These are phyloP conservation scores for Fusarium chaquense DNA, from an alignment of 2,329 filamentous ascomycete genomes.

Conservation along the genomic window DNA sequence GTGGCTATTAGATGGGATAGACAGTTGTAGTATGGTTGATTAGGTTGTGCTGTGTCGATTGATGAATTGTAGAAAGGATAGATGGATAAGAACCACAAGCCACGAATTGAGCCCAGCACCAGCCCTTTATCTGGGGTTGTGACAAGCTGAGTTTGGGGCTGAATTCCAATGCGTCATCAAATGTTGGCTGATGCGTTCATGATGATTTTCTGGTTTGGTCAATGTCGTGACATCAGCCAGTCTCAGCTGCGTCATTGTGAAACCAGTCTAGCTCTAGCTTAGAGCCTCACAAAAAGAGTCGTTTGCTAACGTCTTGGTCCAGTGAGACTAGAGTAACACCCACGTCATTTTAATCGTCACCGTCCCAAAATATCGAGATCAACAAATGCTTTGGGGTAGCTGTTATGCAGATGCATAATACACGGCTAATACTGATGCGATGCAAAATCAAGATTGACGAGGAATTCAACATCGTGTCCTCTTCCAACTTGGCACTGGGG, in stretches of 20 bases:
- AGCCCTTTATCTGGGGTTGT: constrained; percentile 20
- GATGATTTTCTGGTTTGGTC: constrained; percentile 10
- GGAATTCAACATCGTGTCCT: constrained; percentile 11
- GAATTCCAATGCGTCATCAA: constrained; percentile 27
- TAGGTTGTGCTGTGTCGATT: not conserved
- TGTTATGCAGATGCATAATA: not conserved
- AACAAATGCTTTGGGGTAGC: not conserved
- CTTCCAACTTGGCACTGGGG: not conserved
- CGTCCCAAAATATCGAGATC: constrained; percentile 22
- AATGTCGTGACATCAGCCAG: constrained; percentile 25
- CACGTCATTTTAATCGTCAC: constrained; percentile 33
- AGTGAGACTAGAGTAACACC: constrained; percentile 2
- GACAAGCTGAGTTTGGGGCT: not conserved
- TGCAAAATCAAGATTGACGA: constrained; percentile 13
- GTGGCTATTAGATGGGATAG: not conserved
- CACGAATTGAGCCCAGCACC: constrained; percentile 7
- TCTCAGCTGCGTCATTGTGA: constrained; percentile 14
- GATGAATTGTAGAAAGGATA: not conserved
- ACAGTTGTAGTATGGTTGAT: not conserved
- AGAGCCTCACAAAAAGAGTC: not conserved
- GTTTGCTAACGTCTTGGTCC: not conserved
- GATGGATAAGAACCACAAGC: constrained; percentile 5
- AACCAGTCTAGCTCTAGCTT: constrained; percentile 21
- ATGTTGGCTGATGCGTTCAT: constrained; percentile 22
- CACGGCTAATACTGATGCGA: not conserved